Conservation (phyloP, 202 grass and related monocot species). For the Musa balbisiana region DNA sequence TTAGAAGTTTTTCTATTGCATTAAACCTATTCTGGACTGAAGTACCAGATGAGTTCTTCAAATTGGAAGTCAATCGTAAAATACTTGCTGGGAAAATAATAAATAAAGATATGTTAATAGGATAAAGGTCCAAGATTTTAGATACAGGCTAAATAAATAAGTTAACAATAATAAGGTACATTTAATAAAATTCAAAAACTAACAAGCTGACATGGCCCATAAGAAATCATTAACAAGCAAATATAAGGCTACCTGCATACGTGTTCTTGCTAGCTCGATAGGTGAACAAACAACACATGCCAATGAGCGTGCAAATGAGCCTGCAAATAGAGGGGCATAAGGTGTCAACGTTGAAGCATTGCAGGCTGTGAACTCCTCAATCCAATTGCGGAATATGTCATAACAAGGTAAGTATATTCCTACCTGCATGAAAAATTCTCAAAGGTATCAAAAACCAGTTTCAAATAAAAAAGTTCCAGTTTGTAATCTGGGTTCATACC, state of each 20-base stretch:
- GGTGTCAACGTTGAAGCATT: constrained; percentile 71
- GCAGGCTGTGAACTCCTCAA: constrained; percentile 60
- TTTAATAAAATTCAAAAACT: no score
- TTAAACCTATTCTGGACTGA: background rate
- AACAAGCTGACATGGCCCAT: background rate
- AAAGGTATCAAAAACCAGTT: constrained; percentile 15
- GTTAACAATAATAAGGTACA: background rate
- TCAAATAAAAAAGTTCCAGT: background rate
- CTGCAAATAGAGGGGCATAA: constrained; percentile 74
- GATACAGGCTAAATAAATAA: background rate
- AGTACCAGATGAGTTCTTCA: background rate
- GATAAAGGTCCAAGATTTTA: background rate
- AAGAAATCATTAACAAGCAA: constrained; percentile 1
- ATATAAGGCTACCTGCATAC: constrained; percentile 68
- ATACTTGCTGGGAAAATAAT: background rate
- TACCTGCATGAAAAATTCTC: constrained; percentile 50
- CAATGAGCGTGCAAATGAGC: constrained; percentile 67
- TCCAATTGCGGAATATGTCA: constrained; percentile 79
- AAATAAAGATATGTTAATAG: background rate
- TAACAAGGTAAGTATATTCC: constrained; percentile 99
- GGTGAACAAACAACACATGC: constrained; percentile 96
- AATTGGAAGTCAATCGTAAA: background rate
- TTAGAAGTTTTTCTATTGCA: background rate
- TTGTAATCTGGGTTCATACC: background rate
- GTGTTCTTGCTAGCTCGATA: constrained; percentile 76